Percentiles rank a stretch among this genome's conserved stretches.
Conservation (phyloP, 768 basidiomycete species). For the Amanita pallidorosea region DNA sequence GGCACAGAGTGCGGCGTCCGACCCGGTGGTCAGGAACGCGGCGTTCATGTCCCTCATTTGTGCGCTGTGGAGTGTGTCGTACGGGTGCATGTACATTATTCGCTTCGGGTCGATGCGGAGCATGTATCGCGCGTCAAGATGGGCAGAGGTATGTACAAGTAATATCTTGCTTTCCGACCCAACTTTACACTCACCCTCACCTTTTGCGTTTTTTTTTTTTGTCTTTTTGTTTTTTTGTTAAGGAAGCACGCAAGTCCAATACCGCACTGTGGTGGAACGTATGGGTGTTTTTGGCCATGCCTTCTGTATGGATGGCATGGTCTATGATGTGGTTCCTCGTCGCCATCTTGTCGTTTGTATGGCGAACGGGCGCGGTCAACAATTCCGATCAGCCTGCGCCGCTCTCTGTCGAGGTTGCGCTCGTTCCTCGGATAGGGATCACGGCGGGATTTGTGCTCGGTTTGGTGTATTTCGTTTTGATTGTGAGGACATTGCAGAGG, state of each 20-base stretch:
- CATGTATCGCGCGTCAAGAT: conserved; percentile 1
- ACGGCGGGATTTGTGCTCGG: conserved; percentile 47
- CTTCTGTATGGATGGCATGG: conserved; percentile 66
- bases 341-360: conserved; percentile 58
- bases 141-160: background rate
- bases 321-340: conserved; percentile 58
- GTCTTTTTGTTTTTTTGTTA: background rate
- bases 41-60: conserved; percentile 6
- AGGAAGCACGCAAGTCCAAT: conserved; percentile 46
- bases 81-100: conserved; percentile 3
- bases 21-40: background rate
- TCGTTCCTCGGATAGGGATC: conserved; percentile 45
- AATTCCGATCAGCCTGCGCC: conserved; percentile 26
- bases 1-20: background rate
- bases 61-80: conserved; percentile 1
- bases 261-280: conserved; percentile 26
- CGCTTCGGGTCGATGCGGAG: conserved; percentile 2
- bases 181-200: too few species aligned
- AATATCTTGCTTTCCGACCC: too few species aligned
- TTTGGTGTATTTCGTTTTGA: conserved; percentile 47
- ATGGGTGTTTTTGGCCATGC: conserved; percentile 33
- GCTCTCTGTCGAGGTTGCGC: conserved; percentile 25
- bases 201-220: too few species aligned
- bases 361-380: conserved; percentile 48
- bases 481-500: conserved; percentile 48